phyloP scores from a whole-genome alignment of 1,139 yeast genomes.

The Protomyces arabidopsidicola region DNA sequence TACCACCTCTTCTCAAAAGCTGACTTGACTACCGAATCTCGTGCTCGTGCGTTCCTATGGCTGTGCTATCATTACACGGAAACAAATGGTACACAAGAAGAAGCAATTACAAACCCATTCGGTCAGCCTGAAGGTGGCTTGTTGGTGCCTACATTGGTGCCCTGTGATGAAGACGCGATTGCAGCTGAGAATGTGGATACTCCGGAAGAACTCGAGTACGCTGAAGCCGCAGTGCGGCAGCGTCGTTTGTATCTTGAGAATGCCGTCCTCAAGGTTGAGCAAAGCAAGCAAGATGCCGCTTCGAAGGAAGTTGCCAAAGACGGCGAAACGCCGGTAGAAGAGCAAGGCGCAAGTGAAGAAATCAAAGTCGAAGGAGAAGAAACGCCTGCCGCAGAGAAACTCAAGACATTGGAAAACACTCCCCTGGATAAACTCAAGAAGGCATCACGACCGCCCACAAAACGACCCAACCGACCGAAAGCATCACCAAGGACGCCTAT shows the following conservation, averaged over 20 bases:
- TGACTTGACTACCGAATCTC: slow-evolving; percentile 57
- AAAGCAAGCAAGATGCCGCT: not conserved
- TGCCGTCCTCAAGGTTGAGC: not conserved
- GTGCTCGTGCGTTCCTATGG: slow-evolving; percentile 79
- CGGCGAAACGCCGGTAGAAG: not conserved
- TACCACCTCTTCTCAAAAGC: slow-evolving; percentile 15
- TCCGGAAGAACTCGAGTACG: slow-evolving; percentile 48
- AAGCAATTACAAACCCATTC: slow-evolving; percentile 61
- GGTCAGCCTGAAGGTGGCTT: slow-evolving; percentile 42
- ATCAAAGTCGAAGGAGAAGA: slow-evolving; percentile 7
- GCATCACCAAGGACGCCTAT: not conserved
- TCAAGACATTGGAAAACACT: slow-evolving; percentile 12
- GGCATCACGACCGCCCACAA: not conserved
- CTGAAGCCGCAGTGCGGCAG: not conserved
- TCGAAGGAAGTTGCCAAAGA: not conserved
- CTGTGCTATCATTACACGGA: slow-evolving; percentile 73
- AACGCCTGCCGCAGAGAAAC: slow-evolving; percentile 18
- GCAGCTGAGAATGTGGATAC: slow-evolving; percentile 62
- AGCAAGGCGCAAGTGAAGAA: not conserved
- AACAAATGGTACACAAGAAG: slow-evolving; percentile 55
- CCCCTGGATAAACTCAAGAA: slow-evolving; percentile 11
- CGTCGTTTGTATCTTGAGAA: not conserved
- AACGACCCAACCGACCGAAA: not conserved
- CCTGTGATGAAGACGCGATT: slow-evolving; percentile 43
- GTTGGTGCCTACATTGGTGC: slow-evolving; percentile 48